Conservation (phyloP, 2,329 filamentous ascomycete genomes). For the Pseudodiploospora longispora region DNA sequence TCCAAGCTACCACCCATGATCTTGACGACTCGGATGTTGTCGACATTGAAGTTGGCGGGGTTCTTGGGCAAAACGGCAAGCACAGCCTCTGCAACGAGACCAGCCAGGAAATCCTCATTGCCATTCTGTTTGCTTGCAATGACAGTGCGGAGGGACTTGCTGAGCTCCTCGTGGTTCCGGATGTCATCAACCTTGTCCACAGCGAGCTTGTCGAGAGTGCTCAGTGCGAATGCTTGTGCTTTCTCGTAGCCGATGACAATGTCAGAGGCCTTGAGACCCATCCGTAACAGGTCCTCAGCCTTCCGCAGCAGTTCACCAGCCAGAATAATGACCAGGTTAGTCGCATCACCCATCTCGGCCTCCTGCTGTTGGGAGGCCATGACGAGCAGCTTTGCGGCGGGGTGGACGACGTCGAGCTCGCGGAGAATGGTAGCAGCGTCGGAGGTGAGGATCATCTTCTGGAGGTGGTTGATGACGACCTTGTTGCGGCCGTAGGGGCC, state of each 20-base stretch:
- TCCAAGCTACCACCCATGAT: constrained; percentile 97
- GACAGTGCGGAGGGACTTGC: constrained; percentile 92
- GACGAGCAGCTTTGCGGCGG: constrained; percentile 91
- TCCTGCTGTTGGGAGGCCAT: constrained; percentile 99
- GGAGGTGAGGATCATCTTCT: constrained; percentile 99
- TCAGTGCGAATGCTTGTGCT: constrained; percentile 80
- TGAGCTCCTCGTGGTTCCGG: constrained; percentile 70
- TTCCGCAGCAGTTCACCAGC: constrained; percentile 94
- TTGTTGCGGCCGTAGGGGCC: constrained; percentile 98
- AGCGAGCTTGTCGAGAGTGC: constrained; percentile 76
- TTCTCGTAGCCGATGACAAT: constrained; percentile 94
- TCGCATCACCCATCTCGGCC: constrained; percentile 97
- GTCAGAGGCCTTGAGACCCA: constrained; percentile 98
- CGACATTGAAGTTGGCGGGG: constrained; percentile 92
- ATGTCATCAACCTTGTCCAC: constrained; percentile 88
- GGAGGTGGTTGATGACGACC: constrained; percentile 98
- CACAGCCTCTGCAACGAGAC: constrained; percentile 76
- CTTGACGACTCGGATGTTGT: constrained; percentile 98
- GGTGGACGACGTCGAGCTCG: constrained; percentile 96
- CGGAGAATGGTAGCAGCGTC: constrained; percentile 95
- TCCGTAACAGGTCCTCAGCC: constrained; percentile 89
- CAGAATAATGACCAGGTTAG: constrained; percentile 92
- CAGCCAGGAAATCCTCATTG: constrained; percentile 78
- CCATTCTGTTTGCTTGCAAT: constrained; percentile 95
- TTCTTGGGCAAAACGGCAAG: constrained; percentile 93